Evolutionary conservation across 2,329 filamentous ascomycete genomes (phyloP), one percentile per base, ranked within the genome.

Genomic region (Pestalotiopsis sp.): DNA sequence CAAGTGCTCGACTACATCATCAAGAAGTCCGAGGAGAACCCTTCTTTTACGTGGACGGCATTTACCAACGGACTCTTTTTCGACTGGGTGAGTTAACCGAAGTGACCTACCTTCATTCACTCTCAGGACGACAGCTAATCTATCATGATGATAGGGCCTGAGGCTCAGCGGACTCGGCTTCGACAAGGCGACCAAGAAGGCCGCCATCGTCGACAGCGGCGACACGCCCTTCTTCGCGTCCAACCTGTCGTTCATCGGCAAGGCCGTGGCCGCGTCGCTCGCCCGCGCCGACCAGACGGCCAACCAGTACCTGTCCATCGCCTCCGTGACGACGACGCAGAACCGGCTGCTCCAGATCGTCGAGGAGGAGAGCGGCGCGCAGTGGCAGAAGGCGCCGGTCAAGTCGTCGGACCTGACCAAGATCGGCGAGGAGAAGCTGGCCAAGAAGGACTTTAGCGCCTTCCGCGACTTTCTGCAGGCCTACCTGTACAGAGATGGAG

Each of bases 11-110:
- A 88, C 45, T 88, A 90, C 70, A 80, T 91, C 23, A 82, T 85
- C 70, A 77, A 78, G 27, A 84, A 85, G 70, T 79, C 77, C 6
- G 83, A 84, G 70, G 79, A 85, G 69, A 77, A 79, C 25, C 74
- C 80, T 1, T 77, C 72, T 0, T 85, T 92, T 70, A 84, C 81
- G 38, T 92, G 90, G 89, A 91, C 87, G 1, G 86, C 82, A 2
- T 75, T 92, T 14, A 84, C 88, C 3, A 86, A 81, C 9, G 88
- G 89, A 0, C 79, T 86, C 2, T 88, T 92, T 77, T 90, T 92
- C 74, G 90, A 92, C 73, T 88, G 85, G 86, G 83, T 85, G 75
- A 31, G 78, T 73, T 3, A 12, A 11, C 14, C 2, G 9, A 11
- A 7, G 0, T 23, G 7, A 5, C 4, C 2, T 3, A 27, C 39